These are phyloP conservation scores for Saitozyma podzolica DNA, from an alignment of 768 basidiomycete species.

Conservation along the genomic window DNA sequence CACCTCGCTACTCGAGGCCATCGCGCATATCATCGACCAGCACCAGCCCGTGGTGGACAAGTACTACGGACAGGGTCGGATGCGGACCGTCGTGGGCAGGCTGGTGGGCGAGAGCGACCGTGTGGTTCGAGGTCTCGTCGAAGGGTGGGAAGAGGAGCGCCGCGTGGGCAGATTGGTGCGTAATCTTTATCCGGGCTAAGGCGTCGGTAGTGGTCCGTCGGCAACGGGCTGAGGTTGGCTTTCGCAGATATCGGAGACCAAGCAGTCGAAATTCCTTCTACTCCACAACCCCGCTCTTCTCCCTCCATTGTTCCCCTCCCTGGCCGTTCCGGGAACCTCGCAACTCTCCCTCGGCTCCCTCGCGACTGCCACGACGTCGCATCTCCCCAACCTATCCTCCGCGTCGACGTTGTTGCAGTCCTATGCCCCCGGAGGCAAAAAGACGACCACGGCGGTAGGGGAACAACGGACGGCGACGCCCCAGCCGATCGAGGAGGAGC, in stretches of 20 bases:
- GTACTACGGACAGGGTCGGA: constrained; percentile 88
- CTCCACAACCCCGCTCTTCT: constrained; percentile 39
- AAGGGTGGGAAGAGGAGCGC: constrained; percentile 90
- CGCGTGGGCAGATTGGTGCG: constrained; percentile 63
- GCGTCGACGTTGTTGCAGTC: constrained; percentile 43
- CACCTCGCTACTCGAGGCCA: constrained; percentile 89
- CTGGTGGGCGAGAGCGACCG: constrained; percentile 84
- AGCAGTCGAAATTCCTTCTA: constrained; percentile 44
- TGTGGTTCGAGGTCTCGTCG: constrained; percentile 70
- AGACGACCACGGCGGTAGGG: constrained; percentile 4
- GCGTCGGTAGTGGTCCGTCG: neutral
- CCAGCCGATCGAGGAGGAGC: constrained; percentile 34
- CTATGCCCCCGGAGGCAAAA: constrained; percentile 45
- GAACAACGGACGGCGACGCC: constrained; percentile 8
- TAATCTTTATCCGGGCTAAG: neutral
- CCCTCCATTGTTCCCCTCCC: constrained; percentile 38
- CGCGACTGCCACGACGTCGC: constrained; percentile 35
- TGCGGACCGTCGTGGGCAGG: constrained; percentile 70
- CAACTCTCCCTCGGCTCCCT: constrained; percentile 33
- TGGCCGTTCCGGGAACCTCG: constrained; percentile 24
- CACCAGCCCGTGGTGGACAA: constrained; percentile 98
- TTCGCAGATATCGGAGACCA: constrained; percentile 52
- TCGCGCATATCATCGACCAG: constrained; percentile 94
- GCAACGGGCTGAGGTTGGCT: neutral
- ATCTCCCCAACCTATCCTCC: constrained; percentile 43